Base-by-base conservation (phyloP, 2,329 filamentous ascomycete species). In the Neonectria hederae region DNA sequence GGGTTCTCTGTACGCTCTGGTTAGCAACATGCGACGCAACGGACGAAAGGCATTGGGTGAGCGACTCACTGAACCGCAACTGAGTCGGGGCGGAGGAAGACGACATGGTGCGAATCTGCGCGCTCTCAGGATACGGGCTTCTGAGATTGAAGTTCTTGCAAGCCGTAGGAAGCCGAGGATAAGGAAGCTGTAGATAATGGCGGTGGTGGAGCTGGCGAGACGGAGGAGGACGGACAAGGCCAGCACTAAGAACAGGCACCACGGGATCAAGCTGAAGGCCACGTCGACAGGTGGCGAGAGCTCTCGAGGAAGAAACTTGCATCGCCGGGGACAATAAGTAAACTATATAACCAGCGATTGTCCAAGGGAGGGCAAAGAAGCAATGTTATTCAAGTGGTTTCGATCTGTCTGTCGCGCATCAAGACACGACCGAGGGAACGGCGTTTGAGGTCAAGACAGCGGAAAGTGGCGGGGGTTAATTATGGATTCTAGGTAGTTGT, bases 1-100 rank as follows among this genome's bases (percentile, higher is more conserved):
- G 84, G 82, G 68, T 82, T 82, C 65, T 82, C 84, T 86, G 51
- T 19, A 7, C 49, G 19, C 14, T 8, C 28, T 22, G n/a, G 59
- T 72, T 17, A 72, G 69, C 35, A 26, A 24, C 46, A n/a, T 2
- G 26, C n/a, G 6, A 21, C 6, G 22, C 13, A 19, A 13, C n/a
- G 19, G 5, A 3, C 19, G 9, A n/a, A 24, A 11, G 28, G n/a
- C 17, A 19, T 10, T 10, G 32, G 5, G 4, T n/a, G 21, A n/a
- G 32, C 19, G n/a, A 72, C 78, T 72, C 70, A 80, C 78, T 74
- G 62, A 80, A 76, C 46, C 78, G 76, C 73, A 80, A 59, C 45
- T 68, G 65, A 9, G 63, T 45, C 14, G 62, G 48, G 13, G 64
- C 28, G 17, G 67, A 52, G 28, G 66, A 51, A 13, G 70, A 51